Conservation (phyloP, 2,329 filamentous ascomycete genomes). For the Fusarium pininemorale region DNA sequence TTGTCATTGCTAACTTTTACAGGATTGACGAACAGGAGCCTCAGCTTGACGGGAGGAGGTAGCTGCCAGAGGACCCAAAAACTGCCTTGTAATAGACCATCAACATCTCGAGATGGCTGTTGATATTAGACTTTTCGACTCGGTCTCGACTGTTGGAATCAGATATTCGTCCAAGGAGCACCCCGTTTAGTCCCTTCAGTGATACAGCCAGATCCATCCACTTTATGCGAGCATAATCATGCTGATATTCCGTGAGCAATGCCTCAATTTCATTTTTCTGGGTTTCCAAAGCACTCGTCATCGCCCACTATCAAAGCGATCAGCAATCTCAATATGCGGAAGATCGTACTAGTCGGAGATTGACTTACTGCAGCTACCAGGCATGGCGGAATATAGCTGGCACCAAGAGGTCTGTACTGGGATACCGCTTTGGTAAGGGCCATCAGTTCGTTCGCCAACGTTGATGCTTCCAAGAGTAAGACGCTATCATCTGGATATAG, state of each 20-base stretch:
- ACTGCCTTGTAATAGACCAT: background rate
- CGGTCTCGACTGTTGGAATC: background rate
- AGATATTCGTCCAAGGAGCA: background rate
- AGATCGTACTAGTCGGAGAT: fast-evolving
- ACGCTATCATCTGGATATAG: background rate
- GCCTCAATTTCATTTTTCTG: background rate
- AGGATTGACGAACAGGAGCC: background rate
- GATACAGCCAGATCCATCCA: slow-evolving; percentile 4
- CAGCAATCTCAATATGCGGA: fast-evolving
- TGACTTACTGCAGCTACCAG: background rate
- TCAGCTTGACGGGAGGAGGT: background rate
- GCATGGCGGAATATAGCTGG: background rate
- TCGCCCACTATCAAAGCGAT: background rate
- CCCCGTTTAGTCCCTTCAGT: background rate
- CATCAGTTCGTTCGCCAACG: background rate
- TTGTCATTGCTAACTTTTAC: fast-evolving
- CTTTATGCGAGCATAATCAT: background rate
- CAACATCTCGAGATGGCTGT: background rate
- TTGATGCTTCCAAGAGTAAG: background rate
- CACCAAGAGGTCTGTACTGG: background rate
- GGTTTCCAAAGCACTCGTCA: background rate
- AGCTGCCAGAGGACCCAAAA: background rate
- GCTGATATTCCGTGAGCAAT: slow-evolving; percentile 6
- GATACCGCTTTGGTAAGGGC: background rate
- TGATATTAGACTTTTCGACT: background rate